Evolutionary conservation across 441 rosid genomes (phyloP).

Genomic region (Arabidopsis hybrid): DNA sequence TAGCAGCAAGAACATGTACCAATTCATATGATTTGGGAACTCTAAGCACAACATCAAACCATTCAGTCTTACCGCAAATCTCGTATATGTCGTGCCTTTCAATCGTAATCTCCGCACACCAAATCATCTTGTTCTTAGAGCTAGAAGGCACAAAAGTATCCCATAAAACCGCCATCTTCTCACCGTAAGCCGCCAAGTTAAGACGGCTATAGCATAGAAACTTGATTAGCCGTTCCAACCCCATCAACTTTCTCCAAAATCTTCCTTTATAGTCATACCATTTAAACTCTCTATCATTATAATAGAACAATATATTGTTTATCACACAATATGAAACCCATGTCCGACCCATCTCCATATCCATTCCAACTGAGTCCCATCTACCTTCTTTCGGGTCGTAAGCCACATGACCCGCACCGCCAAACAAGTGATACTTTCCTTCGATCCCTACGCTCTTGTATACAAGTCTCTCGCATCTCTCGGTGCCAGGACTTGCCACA

Average conservation of each 20-base stretch:
- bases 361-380: neutral
- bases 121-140: constrained; percentile 20
- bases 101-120: constrained; percentile 18
- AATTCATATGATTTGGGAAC: neutral
- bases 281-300: neutral
- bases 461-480: constrained; percentile 12
- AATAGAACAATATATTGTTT: constrained; percentile 18
- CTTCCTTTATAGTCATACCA: constrained; percentile 28
- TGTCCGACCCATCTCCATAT: constrained; percentile 16
- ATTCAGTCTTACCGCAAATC: constrained; percentile 16
- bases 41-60: constrained; percentile 28
- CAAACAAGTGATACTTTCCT: constrained; percentile 26
- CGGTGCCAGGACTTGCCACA: constrained; percentile 19
- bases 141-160: constrained; percentile 17
- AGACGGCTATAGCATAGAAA: too few species aligned
- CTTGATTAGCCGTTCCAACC: constrained; percentile 2
- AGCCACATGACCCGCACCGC: constrained; percentile 19
- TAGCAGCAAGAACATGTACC: neutral
- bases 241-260: constrained; percentile 18
- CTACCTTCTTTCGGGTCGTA: constrained; percentile 1
- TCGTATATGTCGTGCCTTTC: neutral
- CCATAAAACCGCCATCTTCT: constrained; percentile 30
- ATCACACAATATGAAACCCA: constrained; percentile 33
- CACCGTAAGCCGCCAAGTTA: constrained; percentile 18
- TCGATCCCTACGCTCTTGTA: constrained; percentile 25